A percentile compares a stretch with the other conserved stretches of the same genome.
Conservation (phyloP, 2,329 filamentous ascomycete genomes). For the Cladosporium sp. region DNA sequence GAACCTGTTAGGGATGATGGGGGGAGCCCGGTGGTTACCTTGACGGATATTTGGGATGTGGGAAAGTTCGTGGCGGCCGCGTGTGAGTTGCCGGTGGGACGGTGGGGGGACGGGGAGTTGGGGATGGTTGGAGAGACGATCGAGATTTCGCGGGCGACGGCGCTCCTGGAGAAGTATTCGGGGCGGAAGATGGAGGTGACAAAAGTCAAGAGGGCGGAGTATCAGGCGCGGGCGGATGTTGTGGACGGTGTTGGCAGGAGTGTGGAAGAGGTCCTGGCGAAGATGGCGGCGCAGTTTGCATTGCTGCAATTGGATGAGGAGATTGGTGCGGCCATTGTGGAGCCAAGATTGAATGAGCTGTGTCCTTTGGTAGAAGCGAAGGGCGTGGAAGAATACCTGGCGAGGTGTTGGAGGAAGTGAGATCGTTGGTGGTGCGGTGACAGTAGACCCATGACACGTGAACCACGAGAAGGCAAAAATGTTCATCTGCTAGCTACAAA, state of each 20-base stretch:
- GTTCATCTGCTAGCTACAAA: too few relatives aligned
- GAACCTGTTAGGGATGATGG: constrained; percentile 45
- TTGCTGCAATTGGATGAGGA: not conserved
- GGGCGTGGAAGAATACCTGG: not conserved
- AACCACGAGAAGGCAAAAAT: too few relatives aligned
- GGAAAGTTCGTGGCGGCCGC: constrained; percentile 42
- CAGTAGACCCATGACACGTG: too few relatives aligned
- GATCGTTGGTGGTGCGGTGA: not conserved
- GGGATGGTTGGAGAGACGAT: constrained; percentile 31
- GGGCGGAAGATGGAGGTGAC: not conserved
- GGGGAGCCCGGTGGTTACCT: constrained; percentile 34
- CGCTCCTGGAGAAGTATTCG: not conserved
- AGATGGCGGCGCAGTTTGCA: not conserved
- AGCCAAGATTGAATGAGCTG: not conserved
- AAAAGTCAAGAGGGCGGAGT: not conserved
- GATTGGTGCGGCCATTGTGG: not conserved
- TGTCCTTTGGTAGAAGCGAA: not conserved
- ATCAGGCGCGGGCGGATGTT: not conserved
- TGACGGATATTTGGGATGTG: constrained; percentile 50
- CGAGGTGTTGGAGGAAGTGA: not conserved
- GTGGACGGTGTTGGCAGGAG: not conserved
- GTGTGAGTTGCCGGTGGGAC: constrained; percentile 35
- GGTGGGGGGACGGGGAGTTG: constrained; percentile 40
- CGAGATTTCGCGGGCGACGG: not conserved
- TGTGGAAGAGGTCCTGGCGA: not conserved